phyloP scores from a whole-genome alignment of 164 flowering plant genomes.

The Sextonia rubra region DNA sequence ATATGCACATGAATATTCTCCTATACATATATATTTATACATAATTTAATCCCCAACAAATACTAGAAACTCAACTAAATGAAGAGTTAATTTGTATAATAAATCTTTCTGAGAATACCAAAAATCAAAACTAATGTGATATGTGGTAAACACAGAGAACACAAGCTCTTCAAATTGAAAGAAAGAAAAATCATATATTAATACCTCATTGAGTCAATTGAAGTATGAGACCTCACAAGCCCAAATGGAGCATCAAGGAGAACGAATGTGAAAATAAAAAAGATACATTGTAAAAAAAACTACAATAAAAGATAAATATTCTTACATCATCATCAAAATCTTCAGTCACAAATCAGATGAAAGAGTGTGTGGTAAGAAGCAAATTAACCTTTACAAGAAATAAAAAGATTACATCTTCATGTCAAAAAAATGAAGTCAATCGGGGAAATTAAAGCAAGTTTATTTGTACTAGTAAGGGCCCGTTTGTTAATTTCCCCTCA shows the following conservation, averaged over 20 bases:
- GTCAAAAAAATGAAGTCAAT: neutral
- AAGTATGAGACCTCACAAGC: neutral
- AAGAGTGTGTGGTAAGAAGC: neutral
- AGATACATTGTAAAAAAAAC: neutral
- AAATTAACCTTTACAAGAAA: neutral
- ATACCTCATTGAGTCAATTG: neutral
- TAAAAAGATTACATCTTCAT: no score
- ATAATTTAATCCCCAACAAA: neutral
- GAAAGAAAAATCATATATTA: neutral
- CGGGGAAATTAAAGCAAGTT: neutral
- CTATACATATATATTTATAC: no score
- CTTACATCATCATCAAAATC: neutral
- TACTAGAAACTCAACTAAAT: neutral
- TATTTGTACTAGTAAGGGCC: conserved; percentile 69
- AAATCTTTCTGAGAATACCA: neutral
- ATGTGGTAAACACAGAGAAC: neutral
- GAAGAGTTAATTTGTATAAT: neutral
- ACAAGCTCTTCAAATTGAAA: neutral
- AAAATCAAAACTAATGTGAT: neutral
- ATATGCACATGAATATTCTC: no score
- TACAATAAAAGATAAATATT: neutral
- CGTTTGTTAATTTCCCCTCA: no score
- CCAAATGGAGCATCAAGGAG: neutral
- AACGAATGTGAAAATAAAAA: neutral
- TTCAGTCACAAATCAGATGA: neutral